Percentiles rank a stretch among this genome's conserved stretches.
These are phyloP conservation scores for Penicillium sp. DNA, from an alignment of 2,329 filamentous ascomycete species.

Conservation along the genomic window DNA sequence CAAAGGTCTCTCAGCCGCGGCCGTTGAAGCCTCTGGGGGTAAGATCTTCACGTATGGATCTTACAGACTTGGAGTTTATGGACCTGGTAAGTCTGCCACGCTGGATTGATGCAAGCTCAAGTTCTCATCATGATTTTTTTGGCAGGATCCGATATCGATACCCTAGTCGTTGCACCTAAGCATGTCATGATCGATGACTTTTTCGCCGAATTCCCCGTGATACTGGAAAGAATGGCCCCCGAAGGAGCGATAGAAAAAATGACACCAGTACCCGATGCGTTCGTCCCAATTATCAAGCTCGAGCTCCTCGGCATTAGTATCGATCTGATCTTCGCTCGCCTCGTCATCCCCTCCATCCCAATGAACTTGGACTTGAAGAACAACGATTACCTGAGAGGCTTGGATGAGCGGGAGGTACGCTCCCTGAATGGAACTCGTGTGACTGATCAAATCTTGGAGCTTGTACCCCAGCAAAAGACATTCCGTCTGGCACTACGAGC, in stretches of 20 bases:
- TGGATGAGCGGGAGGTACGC: slow-evolving; percentile 83
- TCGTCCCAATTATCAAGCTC: slow-evolving; percentile 96
- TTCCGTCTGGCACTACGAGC: slow-evolving; percentile 88
- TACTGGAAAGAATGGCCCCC: slow-evolving; percentile 75
- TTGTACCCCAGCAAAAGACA: slow-evolving; percentile 86
- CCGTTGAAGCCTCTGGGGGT: slow-evolving; percentile 81
- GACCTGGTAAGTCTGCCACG: slow-evolving; percentile 60
- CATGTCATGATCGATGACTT: slow-evolving; percentile 89
- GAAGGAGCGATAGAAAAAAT: slow-evolving; percentile 81
- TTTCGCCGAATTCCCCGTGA: slow-evolving; percentile 81
- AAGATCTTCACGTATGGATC: slow-evolving; percentile 97
- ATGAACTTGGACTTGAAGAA: slow-evolving; percentile 75
- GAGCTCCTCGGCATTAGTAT: slow-evolving; percentile 90
- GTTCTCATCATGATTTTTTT: slow-evolving; percentile 2
- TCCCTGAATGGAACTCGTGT: slow-evolving; percentile 94
- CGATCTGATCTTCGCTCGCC: slow-evolving; percentile 84
- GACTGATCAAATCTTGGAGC: slow-evolving; percentile 83
- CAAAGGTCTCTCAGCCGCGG: slow-evolving; percentile 72
- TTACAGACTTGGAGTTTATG: slow-evolving; percentile 90
- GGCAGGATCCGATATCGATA: slow-evolving; percentile 92
- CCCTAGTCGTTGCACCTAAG: slow-evolving; percentile 85
- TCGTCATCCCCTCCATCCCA: slow-evolving; percentile 71
- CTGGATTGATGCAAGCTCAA: background rate
- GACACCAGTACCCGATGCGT: slow-evolving; percentile 82
- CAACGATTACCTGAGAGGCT: slow-evolving; percentile 77